These are phyloP conservation scores for Alternaria viburni DNA, from an alignment of 2,329 filamentous ascomycete genomes.

Conservation along the genomic window DNA sequence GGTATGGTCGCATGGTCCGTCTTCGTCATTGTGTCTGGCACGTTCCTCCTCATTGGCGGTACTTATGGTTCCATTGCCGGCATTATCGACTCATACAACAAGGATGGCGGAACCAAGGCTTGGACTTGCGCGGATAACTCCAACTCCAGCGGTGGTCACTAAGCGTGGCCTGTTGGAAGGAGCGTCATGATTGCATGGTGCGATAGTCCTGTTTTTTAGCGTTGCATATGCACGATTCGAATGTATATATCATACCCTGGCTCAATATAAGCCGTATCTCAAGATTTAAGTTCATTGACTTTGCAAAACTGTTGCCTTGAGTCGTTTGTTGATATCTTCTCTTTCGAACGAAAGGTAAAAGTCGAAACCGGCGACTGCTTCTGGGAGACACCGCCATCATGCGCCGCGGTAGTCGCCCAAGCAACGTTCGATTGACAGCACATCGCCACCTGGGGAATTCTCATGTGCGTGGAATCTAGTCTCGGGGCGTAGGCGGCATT, in stretches of 20 bases:
- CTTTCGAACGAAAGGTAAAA: not conserved
- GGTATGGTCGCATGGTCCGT: constrained; percentile 29
- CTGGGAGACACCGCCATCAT: not conserved
- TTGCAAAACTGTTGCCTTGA: not conserved
- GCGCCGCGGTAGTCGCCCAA: not conserved
- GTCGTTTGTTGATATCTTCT: not conserved
- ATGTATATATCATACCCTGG: not conserved
- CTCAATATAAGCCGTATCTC: not conserved
- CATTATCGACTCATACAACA: constrained; percentile 35
- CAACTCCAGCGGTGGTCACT: constrained; percentile 17
- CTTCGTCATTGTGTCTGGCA: constrained; percentile 31
- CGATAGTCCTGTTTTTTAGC: not conserved
- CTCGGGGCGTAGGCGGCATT: not conserved
- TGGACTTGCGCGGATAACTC: constrained; percentile 39
- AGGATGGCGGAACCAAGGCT: constrained; percentile 26
- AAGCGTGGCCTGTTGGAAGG: not conserved
- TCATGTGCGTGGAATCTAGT: not conserved
- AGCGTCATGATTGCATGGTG: not conserved
- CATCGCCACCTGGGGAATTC: not conserved
- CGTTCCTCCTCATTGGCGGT: constrained; percentile 32
- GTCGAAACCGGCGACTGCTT: not conserved
- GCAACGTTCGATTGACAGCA: not conserved
- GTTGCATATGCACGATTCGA: constrained; percentile 1
- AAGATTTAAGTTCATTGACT: not conserved
- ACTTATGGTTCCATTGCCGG: constrained; percentile 35